These are phyloP conservation scores for Marchantia polymorpha DNA, from an alignment of 225 moss, liverwort and hornwort species.

Conservation along the genomic window DNA sequence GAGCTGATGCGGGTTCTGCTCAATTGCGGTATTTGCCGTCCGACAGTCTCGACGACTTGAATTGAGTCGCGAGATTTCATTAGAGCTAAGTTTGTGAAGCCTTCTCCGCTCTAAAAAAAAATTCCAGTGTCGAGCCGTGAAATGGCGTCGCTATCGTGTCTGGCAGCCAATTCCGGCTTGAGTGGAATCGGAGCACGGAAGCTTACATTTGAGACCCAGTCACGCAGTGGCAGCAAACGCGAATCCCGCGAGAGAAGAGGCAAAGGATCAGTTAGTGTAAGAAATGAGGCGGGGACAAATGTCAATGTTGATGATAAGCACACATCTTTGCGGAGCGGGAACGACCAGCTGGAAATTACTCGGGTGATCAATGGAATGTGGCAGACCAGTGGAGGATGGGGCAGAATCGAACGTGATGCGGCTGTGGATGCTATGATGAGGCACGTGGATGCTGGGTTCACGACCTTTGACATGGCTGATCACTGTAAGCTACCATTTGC, in stretches of 20 bases:
- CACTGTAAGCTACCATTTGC: slow-evolving; percentile 45
- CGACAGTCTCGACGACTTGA: too few relatives aligned
- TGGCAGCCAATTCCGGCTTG: neutral
- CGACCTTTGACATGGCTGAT: slow-evolving; percentile 93
- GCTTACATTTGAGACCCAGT: too few relatives aligned
- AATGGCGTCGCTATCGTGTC: slow-evolving; percentile 13
- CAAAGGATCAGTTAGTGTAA: slow-evolving; percentile 5
- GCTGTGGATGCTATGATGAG: slow-evolving; percentile 80
- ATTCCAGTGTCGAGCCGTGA: neutral
- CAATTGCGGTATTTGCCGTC: too few relatives aligned
- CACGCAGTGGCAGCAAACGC: too few relatives aligned
- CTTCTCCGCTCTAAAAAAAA: neutral
- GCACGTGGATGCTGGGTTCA: slow-evolving; percentile 66
- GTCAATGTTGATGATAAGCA: slow-evolving; percentile 13
- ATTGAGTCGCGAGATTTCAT: too few relatives aligned
- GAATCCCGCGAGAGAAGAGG: neutral
- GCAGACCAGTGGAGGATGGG: slow-evolving; percentile 97
- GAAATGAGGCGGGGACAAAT: slow-evolving; percentile 17
- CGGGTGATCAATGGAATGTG: slow-evolving; percentile 94
- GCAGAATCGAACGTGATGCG: slow-evolving; percentile 56
- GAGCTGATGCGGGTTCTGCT: too few relatives aligned
- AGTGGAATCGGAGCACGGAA: too few relatives aligned
- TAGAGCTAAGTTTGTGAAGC: too few relatives aligned
- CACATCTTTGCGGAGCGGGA: slow-evolving; percentile 45
- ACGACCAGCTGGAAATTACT: slow-evolving; percentile 75